These are phyloP conservation scores for Ceratocystis destructans DNA, from an alignment of 2,329 filamentous ascomycete genomes.

Conservation along the genomic window DNA sequence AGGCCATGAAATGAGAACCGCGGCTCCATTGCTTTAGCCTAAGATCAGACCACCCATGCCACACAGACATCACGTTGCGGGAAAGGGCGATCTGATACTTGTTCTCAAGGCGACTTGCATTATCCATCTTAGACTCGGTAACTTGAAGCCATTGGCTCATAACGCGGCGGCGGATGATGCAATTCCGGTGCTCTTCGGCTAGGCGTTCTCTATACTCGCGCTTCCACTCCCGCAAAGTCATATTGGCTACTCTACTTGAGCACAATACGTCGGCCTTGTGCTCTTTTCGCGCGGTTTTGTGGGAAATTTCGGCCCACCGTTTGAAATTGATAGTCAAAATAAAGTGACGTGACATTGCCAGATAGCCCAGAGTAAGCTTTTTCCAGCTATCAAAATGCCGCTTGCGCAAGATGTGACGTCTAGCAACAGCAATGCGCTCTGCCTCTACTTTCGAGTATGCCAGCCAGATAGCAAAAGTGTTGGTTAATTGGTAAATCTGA, in stretches of 20 bases:
- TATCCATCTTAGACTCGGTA: not conserved
- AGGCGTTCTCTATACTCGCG: slow-evolving; percentile 12
- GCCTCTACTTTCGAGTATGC: slow-evolving; percentile 49
- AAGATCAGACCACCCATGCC: slow-evolving; percentile 10
- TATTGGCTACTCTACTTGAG: slow-evolving; percentile 16
- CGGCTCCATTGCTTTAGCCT: not conserved
- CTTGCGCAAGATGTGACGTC: slow-evolving; percentile 54
- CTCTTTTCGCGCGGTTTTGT: slow-evolving; percentile 10
- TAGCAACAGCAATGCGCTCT: slow-evolving; percentile 51
- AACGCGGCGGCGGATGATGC: slow-evolving; percentile 9
- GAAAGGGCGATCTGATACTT: slow-evolving; percentile 4
- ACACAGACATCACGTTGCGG: not conserved
- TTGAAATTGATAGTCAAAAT: slow-evolving; percentile 14
- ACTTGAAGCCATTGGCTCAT: slow-evolving; percentile 19
- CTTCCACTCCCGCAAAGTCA: slow-evolving; percentile 16
- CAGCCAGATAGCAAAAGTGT: slow-evolving; percentile 39
- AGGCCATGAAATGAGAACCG: slow-evolving; percentile 8
- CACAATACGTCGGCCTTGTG: slow-evolving; percentile 16
- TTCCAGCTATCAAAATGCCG: slow-evolving; percentile 25
- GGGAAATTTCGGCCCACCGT: slow-evolving; percentile 18
- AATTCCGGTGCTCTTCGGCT: slow-evolving; percentile 15
- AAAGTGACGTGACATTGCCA: slow-evolving; percentile 13
- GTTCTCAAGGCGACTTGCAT: slow-evolving; percentile 8
- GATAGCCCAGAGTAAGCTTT: slow-evolving; percentile 18
- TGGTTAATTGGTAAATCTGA: slow-evolving; percentile 49